Conservation (phyloP, 306 rosid genomes). For the Fragaria iinumae region DNA sequence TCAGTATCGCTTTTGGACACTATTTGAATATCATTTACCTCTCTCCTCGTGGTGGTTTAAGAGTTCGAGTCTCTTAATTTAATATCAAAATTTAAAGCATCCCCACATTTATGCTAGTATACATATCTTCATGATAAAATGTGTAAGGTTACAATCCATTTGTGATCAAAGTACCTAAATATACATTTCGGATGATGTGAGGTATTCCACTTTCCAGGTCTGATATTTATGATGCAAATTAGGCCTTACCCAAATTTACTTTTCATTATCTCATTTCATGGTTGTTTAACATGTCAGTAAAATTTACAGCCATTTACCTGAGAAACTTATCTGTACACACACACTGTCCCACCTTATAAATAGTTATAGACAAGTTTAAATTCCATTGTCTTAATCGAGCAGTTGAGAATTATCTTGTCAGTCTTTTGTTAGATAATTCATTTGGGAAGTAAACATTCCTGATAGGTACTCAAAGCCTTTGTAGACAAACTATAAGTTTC, state of each 20-base stretch:
- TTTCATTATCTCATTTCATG: background rate
- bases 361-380: background rate
- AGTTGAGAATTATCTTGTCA: background rate
- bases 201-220: background rate
- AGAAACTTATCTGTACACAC: background rate
- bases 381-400: background rate
- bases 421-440: background rate
- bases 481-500: background rate
- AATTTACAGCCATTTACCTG: background rate
- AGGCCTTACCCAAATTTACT: background rate
- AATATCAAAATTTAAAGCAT: background rate
- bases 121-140: background rate
- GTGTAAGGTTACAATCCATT: background rate
- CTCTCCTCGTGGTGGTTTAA: background rate
- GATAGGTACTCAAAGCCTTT: background rate
- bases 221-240: background rate
- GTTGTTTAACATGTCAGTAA: background rate
- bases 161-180: background rate
- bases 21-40: background rate
- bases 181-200: background rate
- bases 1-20: background rate
- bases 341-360: background rate
- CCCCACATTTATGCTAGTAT: background rate
- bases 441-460: background rate
- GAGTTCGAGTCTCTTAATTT: background rate